Conservation (phyloP, 352 stramenopile genomes). For the Aphanomyces euteiches region DNA sequence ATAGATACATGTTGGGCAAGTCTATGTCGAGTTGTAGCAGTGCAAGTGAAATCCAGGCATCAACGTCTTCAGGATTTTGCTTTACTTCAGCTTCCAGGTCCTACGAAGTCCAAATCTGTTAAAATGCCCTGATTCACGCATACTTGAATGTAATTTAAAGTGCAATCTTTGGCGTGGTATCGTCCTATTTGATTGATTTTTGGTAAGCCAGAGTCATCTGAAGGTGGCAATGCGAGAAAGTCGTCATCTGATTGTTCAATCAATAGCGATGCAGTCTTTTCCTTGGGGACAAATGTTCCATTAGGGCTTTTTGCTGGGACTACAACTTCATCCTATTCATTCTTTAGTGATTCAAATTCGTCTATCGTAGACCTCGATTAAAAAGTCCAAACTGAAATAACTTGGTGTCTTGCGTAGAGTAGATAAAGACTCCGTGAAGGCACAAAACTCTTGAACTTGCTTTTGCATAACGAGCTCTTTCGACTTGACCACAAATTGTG, state of each 20-base stretch:
- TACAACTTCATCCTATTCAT: background rate
- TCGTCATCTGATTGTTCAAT: background rate
- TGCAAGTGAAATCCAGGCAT: constrained; percentile 26
- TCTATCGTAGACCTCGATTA: constrained; percentile 1
- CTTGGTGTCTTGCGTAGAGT: background rate
- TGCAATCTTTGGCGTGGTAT: constrained; percentile 22
- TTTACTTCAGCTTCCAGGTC: constrained; percentile 23
- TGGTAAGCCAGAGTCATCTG: background rate
- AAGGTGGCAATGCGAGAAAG: constrained; percentile 11
- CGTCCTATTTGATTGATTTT: background rate
- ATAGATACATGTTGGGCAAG: background rate
- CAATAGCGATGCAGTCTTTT: no score
- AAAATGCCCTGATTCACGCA: background rate
- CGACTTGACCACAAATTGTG: background rate
- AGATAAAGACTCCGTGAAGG: background rate
- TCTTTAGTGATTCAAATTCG: no score
- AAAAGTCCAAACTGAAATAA: background rate
- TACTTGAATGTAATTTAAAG: constrained; percentile 14
- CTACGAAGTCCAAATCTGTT: background rate
- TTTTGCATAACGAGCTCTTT: background rate
- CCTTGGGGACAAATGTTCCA: no score
- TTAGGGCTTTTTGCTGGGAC: background rate
- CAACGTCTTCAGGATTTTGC: constrained; percentile 21
- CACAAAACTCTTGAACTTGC: background rate
- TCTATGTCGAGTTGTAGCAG: constrained; percentile 28